Conservation (phyloP, 352 stramenopile genomes). For the Globisporangium okanoganense region DNA sequence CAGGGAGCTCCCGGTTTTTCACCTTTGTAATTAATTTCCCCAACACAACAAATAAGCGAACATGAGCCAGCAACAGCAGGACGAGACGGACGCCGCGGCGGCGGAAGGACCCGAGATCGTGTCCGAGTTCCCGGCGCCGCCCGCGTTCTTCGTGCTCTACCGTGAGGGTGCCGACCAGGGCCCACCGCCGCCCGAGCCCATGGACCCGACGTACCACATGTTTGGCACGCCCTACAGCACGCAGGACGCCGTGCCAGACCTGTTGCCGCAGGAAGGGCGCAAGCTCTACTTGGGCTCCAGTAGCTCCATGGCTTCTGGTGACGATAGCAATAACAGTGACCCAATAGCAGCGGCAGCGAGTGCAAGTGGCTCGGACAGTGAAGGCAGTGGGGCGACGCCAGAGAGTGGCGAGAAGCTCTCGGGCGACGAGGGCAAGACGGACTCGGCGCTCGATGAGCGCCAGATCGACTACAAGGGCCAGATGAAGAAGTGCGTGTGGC, state of each 20-base stretch:
- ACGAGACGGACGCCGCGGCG: constrained; percentile 11
- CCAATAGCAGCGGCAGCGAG: not conserved
- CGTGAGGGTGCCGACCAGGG: constrained; percentile 41
- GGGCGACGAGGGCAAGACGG: constrained; percentile 5
- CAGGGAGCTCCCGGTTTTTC: not conserved
- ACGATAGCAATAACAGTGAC: not conserved
- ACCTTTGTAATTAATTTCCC: not conserved
- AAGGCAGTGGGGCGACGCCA: not conserved
- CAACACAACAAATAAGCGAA: not conserved
- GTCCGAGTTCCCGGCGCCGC: constrained; percentile 76
- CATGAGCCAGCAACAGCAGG: constrained; percentile 7
- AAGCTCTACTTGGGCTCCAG: constrained; percentile 47
- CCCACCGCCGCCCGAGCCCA: constrained; percentile 57
- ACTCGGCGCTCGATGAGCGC: constrained; percentile 1
- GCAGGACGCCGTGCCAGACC: constrained; percentile 71
- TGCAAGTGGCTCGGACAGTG: not conserved
- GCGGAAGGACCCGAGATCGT: constrained; percentile 73
- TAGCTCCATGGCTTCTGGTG: not conserved
- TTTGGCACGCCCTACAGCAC: constrained; percentile 84
- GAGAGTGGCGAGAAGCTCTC: constrained; percentile 14
- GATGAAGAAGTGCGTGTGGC: constrained; percentile 64
- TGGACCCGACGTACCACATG: constrained; percentile 83
- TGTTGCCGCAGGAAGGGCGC: constrained; percentile 52
- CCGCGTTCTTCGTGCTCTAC: constrained; percentile 78
- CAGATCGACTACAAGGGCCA: constrained; percentile 65